Conservation (phyloP, 768 basidiomycete species). For the Hortiboletus campestris region DNA sequence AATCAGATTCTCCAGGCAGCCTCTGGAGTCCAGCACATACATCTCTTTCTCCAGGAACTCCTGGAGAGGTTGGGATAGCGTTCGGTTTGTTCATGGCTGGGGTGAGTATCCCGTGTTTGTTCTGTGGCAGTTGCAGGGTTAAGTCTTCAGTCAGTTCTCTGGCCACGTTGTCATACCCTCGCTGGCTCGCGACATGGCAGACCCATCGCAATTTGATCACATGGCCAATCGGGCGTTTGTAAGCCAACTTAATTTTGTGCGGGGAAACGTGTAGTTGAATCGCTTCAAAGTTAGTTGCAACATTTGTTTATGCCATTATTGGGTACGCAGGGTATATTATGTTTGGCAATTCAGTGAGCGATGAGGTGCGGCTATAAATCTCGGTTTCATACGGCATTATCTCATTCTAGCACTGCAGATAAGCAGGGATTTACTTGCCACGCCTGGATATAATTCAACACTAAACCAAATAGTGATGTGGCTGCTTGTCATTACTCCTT, state of each 20-base stretch:
- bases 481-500: conserved; percentile 78
- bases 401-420: conserved; percentile 46
- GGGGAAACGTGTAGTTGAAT: background rate
- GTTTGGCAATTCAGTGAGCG: conserved; percentile 79
- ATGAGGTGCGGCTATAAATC: conserved; percentile 56
- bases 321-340: conserved; percentile 87
- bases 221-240: conserved; percentile 90
- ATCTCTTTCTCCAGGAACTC: conserved; percentile 48
- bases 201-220: conserved; percentile 73
- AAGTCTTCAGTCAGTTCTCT: conserved; percentile 55
- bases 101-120: conserved; percentile 40
- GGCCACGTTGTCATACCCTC: conserved; percentile 93
- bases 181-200: conserved; percentile 83
- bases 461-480: conserved; percentile 78
- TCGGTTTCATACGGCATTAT: background rate
- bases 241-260: conserved; percentile 27
- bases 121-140: background rate
- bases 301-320: conserved; percentile 61
- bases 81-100: conserved; percentile 94
- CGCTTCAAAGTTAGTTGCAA: conserved; percentile 52
- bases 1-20: conserved; percentile 73
- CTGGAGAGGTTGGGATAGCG: conserved; percentile 66
- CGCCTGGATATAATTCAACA: conserved; percentile 64
- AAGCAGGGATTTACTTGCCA: conserved; percentile 75
- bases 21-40: conserved; percentile 76